Percentiles rank a stretch among this genome's conserved stretches.
These are phyloP conservation scores for Leccinellum rugosiceps DNA, from an alignment of 768 basidiomycete genomes.

Conservation along the genomic window DNA sequence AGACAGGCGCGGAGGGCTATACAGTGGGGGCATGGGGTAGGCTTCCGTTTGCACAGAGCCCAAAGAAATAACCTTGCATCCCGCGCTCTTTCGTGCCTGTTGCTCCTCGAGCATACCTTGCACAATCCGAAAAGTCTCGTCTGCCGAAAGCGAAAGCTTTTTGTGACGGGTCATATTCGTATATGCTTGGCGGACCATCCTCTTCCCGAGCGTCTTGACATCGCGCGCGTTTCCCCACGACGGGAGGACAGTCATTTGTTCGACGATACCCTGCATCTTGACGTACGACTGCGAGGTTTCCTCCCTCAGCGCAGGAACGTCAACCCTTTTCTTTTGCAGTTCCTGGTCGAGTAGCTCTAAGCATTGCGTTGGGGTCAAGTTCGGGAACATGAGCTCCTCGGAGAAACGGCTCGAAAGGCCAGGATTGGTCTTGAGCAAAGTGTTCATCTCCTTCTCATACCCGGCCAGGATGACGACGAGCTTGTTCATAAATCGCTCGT, in stretches of 20 bases:
- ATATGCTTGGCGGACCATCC: neutral
- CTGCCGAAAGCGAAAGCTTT: neutral
- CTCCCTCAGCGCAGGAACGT: neutral
- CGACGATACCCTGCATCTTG: neutral
- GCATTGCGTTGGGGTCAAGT: neutral
- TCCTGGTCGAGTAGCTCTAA: neutral
- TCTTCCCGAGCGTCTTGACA: neutral
- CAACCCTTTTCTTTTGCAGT: neutral
- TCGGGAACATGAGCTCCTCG: neutral
- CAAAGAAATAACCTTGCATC: neutral
- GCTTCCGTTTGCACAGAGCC: neutral
- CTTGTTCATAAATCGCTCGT: neutral
- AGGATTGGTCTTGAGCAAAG: neutral
- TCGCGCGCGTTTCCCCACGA: neutral
- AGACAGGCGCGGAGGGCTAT: neutral
- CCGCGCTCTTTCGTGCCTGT: neutral
- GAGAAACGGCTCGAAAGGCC: neutral
- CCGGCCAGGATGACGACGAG: neutral
- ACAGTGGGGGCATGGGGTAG: neutral
- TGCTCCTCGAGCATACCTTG: neutral
- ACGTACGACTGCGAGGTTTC: neutral
- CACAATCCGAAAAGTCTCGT: neutral
- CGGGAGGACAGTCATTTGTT: neutral
- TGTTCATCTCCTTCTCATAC: neutral
- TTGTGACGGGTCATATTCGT: neutral